Percentiles rank a stretch among this genome's conserved stretches.
These are phyloP conservation scores for Arachnopeziza araneosa DNA, from an alignment of 2,329 filamentous ascomycete species.

Conservation along the genomic window DNA sequence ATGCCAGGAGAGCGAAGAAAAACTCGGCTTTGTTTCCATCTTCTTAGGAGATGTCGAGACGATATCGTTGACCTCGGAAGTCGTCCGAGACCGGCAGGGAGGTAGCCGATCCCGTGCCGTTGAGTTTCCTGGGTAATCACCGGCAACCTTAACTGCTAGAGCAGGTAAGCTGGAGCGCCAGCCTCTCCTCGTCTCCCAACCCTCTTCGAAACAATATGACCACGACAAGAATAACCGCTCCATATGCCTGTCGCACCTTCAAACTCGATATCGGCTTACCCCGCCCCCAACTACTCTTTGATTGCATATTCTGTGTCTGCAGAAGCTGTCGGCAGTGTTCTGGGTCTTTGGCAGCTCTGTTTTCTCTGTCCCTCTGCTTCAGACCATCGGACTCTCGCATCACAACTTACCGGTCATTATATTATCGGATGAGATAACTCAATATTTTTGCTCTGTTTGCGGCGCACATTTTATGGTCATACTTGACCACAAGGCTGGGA, in stretches of 20 bases:
- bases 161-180: no score
- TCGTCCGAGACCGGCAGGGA: neutral
- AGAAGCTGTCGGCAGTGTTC: slow-evolving; percentile 42
- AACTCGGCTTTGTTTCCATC: neutral
- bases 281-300: slow-evolving; percentile 32
- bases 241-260: slow-evolving; percentile 35
- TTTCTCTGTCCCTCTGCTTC: slow-evolving; percentile 33
- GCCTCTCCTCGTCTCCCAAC: no score
- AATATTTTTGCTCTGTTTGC: slow-evolving; percentile 46
- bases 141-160: no score
- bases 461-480: slow-evolving; percentile 37
- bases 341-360: slow-evolving; percentile 43
- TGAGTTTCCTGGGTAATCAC: neutral
- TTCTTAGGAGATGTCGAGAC: neutral
- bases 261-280: slow-evolving; percentile 32
- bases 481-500: neutral
- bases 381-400: slow-evolving; percentile 24
- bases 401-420: slow-evolving; percentile 38
- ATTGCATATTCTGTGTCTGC: slow-evolving; percentile 46
- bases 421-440: slow-evolving; percentile 36
- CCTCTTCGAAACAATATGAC: slow-evolving; percentile 4
- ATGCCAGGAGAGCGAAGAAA: no score
- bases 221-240: slow-evolving; percentile 19
- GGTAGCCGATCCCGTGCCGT: neutral
- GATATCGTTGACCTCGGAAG: neutral